phyloP scores from a whole-genome alignment of 78 protist genomes.

The slime mould (Dictyostelium discoideum) region DNA sequence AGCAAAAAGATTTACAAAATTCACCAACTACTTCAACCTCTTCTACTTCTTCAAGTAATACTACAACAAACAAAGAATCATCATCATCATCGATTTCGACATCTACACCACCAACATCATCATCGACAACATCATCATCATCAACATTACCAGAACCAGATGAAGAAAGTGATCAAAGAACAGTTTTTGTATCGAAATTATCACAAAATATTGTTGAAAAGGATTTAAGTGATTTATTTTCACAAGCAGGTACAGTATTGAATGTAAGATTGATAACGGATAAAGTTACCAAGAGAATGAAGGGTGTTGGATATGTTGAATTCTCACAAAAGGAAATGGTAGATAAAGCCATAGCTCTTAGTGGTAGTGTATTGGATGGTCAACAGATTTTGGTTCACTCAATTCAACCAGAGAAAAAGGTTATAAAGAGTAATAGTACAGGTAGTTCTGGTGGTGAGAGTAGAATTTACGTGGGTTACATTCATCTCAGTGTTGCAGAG shows the following conservation, averaged over 20 bases:
- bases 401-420: constrained; percentile 54
- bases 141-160: constrained; percentile 45
- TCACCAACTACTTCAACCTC: neutral
- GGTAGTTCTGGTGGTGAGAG: neutral
- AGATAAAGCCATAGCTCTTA: neutral
- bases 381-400: constrained; percentile 42
- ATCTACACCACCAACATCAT: neutral
- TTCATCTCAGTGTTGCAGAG: constrained; percentile 9
- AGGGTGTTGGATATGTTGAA: constrained; percentile 75
- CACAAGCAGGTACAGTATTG: constrained; percentile 46
- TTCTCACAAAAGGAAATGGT: constrained; percentile 21
- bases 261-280: constrained; percentile 40
- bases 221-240: constrained; percentile 44
- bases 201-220: constrained; percentile 29
- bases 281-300: constrained; percentile 27
- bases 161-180: constrained; percentile 57
- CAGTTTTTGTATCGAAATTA: constrained; percentile 48
- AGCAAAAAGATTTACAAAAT: neutral
- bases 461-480: constrained; percentile 60
- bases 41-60: neutral
- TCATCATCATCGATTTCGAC: neutral
- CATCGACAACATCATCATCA: neutral
- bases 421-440: neutral
- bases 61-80: neutral
- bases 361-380: constrained; percentile 7